phyloP scores from a whole-genome alignment of 768 basidiomycete species.

The Sarcodon sp. region DNA sequence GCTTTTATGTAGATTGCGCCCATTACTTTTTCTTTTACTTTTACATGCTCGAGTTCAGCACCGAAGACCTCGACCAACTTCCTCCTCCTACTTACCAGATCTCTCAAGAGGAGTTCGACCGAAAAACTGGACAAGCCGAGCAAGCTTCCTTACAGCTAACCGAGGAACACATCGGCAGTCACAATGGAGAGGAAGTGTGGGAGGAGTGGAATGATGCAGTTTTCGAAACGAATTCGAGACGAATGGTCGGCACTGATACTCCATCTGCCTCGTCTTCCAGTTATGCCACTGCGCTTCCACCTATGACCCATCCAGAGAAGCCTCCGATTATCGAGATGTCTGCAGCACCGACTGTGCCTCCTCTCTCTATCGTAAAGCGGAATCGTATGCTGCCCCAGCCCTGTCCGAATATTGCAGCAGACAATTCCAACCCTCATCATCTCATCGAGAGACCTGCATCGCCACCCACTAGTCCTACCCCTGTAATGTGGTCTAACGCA shows the following conservation, averaged over 20 bases:
- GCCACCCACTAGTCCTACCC: background rate
- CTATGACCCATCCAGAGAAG: background rate
- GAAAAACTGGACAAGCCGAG: constrained; percentile 31
- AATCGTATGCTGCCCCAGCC: background rate
- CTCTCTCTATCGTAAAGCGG: constrained; percentile 24
- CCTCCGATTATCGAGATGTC: background rate
- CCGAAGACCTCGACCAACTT: constrained; percentile 8
- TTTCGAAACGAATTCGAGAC: constrained; percentile 14
- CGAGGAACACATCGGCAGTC: constrained; percentile 8
- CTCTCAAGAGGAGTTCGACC: constrained; percentile 31
- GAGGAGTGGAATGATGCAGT: constrained; percentile 34
- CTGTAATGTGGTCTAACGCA: constrained; percentile 1
- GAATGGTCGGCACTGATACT: background rate
- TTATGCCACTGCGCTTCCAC: background rate
- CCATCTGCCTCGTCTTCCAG: background rate
- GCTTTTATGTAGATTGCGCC: background rate
- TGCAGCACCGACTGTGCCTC: constrained; percentile 12
- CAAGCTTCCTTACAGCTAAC: constrained; percentile 23
- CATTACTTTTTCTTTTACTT: background rate
- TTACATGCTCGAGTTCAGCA: constrained; percentile 5
- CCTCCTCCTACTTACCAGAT: constrained; percentile 30
- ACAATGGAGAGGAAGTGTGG: constrained; percentile 28
- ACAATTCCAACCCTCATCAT: background rate
- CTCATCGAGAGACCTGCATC: background rate
- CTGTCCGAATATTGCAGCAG: background rate